These are phyloP conservation scores for Yarrowia galli DNA, from an alignment of 1,139 yeast species.

Conservation along the genomic window DNA sequence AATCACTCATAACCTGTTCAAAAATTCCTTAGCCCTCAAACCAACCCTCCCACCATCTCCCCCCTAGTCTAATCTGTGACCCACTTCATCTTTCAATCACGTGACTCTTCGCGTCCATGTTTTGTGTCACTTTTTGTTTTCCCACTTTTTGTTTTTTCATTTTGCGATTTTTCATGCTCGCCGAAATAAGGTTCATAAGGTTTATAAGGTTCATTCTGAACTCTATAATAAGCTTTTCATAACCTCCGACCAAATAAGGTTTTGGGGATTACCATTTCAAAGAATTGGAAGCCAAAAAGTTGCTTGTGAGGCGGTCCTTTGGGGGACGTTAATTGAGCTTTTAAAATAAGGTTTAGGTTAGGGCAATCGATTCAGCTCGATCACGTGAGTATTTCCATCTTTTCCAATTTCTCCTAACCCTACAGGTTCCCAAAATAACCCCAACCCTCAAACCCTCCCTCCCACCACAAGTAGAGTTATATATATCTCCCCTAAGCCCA, in stretches of 20 bases:
- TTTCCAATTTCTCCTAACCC: background rate
- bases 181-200: no score
- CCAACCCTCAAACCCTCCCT: no score
- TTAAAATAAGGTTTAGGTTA: background rate
- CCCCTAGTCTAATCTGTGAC: no score
- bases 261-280: slow-evolving; percentile 7
- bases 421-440: background rate
- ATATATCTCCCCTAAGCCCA: slow-evolving; percentile 11
- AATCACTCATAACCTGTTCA: no score
- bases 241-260: slow-evolving; percentile 14
- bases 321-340: background rate
- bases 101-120: background rate
- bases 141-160: background rate
- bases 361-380: background rate
- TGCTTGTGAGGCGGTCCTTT: slow-evolving; percentile 1
- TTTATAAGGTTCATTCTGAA: no score
- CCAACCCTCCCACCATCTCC: no score
- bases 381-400: background rate
- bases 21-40: no score
- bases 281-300: slow-evolving; percentile 14
- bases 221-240: background rate
- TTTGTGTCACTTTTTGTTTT: background rate
- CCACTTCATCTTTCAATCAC: background rate
- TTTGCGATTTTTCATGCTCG: slow-evolving; percentile 1
- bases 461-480: slow-evolving; percentile 3